A percentile compares a stretch with the other conserved stretches of the same genome.
Conservation (phyloP, 2,329 filamentous ascomycete genomes). For the Stagonosporopsis rhizophila region DNA sequence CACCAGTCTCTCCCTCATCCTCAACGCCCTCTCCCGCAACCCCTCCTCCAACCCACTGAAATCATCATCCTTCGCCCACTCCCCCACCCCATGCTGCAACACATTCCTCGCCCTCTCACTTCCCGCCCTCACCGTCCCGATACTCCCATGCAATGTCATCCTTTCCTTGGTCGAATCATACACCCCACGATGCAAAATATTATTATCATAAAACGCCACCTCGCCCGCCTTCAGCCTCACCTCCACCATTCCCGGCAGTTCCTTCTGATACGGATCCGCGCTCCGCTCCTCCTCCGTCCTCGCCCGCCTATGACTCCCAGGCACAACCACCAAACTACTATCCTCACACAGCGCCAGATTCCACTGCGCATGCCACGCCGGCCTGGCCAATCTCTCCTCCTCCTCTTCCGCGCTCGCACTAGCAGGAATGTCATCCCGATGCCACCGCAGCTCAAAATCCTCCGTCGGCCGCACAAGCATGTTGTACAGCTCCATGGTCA, state of each 20-base stretch:
- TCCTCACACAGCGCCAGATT: conserved; percentile 84
- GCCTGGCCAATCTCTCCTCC: conserved; percentile 62
- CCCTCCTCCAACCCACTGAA: conserved; percentile 66
- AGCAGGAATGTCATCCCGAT: conserved; percentile 81
- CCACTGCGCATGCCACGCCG: conserved; percentile 82
- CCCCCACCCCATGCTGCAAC: conserved; percentile 74
- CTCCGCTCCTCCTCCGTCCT: conserved; percentile 72
- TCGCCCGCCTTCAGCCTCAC: conserved; percentile 77
- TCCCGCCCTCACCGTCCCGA: conserved; percentile 66
- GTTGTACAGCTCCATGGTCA: conserved; percentile 90
- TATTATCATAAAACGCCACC: conserved; percentile 88
- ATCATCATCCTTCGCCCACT: conserved; percentile 68
- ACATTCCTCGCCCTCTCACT: conserved; percentile 71
- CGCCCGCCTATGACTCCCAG: conserved; percentile 75
- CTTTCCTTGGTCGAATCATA: conserved; percentile 67
- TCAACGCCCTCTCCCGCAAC: conserved; percentile 66
- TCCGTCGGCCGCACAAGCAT: conserved; percentile 76
- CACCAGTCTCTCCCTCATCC: conserved; percentile 69
- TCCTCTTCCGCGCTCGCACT: conserved; percentile 72
- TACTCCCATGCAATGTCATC: conserved; percentile 75
- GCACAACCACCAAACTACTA: conserved; percentile 73
- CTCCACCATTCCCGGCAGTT: conserved; percentile 68
- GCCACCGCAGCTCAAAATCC: conserved; percentile 81
- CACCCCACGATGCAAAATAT: conserved; percentile 78
- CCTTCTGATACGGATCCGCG: conserved; percentile 69